Conservation (phyloP, 306 rosid species). For the Cucurbita ficifolia region DNA sequence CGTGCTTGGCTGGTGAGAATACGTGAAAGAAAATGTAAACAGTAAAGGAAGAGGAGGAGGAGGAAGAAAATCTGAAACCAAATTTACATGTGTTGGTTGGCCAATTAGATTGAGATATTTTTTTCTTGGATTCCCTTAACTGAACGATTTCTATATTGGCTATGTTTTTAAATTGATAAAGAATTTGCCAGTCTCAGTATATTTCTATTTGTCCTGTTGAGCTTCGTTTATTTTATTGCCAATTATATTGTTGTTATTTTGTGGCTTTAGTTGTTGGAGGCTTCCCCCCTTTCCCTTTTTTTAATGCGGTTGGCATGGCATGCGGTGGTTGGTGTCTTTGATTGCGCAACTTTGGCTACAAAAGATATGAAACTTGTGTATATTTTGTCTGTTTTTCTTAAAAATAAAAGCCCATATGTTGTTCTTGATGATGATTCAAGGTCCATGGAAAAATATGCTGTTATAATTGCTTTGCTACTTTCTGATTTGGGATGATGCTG, state of each 20-base stretch:
- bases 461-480: not conserved
- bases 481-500: not conserved
- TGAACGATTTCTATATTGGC: not conserved
- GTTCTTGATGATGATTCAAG: not conserved
- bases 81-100: not conserved
- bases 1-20: slow-evolving; percentile 14
- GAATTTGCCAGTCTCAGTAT: not conserved
- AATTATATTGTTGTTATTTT: not conserved
- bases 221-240: not conserved
- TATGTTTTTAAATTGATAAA: not conserved
- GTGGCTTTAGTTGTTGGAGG: slow-evolving; percentile 2
- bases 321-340: slow-evolving; percentile 2
- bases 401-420: not conserved
- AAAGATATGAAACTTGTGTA: not conserved
- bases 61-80: not conserved
- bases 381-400: not conserved
- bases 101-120: not conserved
- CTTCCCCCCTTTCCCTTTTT: not conserved
- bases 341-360: not conserved
- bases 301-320: not conserved
- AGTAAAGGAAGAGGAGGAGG: not conserved
- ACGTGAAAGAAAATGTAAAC: not conserved
- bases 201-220: not conserved
- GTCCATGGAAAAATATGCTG: not conserved
- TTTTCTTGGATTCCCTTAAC: not conserved